Evolutionary conservation across 768 basidiomycete species (phyloP).

Genomic region (Leccinum ochraceum): DNA sequence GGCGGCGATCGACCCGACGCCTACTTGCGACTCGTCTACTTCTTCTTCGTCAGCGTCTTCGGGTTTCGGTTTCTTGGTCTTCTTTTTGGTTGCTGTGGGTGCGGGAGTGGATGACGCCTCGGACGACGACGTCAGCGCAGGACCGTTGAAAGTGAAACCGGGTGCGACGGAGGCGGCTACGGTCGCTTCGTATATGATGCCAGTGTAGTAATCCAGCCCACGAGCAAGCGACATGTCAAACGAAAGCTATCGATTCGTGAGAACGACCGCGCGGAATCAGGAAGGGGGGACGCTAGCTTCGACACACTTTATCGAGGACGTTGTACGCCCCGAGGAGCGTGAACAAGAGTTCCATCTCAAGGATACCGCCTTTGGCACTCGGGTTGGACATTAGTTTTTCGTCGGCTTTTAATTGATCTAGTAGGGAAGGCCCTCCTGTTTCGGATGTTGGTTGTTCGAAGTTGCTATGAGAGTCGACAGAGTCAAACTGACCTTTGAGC

Average conservation of each 20-base stretch:
- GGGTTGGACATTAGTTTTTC: slow-evolving; percentile 62
- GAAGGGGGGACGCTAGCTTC: neutral
- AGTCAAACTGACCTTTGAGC: slow-evolving; percentile 60
- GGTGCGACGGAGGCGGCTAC: slow-evolving; percentile 95
- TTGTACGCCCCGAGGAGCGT: slow-evolving; percentile 78
- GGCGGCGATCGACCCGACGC: slow-evolving; percentile 99
- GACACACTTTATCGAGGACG: slow-evolving; percentile 69
- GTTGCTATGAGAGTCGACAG: neutral
- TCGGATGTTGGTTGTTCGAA: neutral
- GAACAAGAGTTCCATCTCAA: slow-evolving; percentile 87
- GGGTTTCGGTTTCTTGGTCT: slow-evolving; percentile 43
- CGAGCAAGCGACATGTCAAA: slow-evolving; percentile 98
- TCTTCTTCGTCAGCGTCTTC: slow-evolving; percentile 66
- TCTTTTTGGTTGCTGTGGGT: slow-evolving; percentile 36
- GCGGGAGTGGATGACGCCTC: slow-evolving; percentile 25
- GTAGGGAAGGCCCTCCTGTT: slow-evolving; percentile 74
- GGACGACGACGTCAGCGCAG: slow-evolving; percentile 35
- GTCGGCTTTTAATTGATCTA: slow-evolving; percentile 70
- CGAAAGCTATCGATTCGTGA: slow-evolving; percentile 60
- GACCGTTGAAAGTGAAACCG: slow-evolving; percentile 59
- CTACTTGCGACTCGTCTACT: slow-evolving; percentile 88
- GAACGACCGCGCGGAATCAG: neutral
- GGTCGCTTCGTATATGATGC: slow-evolving; percentile 96
- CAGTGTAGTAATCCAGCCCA: slow-evolving; percentile 98
- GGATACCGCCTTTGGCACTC: slow-evolving; percentile 77